phyloP scores from a whole-genome alignment of 2,329 filamentous ascomycete species.

The Apiospora aurea region DNA sequence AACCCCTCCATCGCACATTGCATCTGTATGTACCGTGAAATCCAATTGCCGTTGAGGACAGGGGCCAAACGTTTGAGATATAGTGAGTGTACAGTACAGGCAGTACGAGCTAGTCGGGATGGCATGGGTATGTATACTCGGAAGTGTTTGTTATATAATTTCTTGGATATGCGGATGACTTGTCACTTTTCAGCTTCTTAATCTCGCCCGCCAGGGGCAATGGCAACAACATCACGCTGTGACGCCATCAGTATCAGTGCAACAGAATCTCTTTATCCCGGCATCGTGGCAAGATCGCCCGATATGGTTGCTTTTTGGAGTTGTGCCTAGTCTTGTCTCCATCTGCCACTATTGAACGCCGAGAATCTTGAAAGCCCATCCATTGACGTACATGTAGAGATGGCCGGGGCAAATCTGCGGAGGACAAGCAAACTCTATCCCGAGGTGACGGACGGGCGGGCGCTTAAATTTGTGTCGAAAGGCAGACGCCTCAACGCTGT shows the following conservation, averaged over 20 bases:
- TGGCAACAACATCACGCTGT: neutral
- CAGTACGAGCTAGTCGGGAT: neutral
- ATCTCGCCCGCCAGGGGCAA: neutral
- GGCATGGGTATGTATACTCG: neutral
- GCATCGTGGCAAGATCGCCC: neutral
- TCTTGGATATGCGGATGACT: neutral
- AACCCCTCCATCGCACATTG: neutral
- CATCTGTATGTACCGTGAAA: neutral
- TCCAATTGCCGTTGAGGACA: neutral
- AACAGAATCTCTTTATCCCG: neutral
- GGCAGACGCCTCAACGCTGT: neutral
- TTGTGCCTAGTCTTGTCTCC: neutral
- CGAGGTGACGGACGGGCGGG: neutral
- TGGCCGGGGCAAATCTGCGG: neutral
- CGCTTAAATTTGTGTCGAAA: neutral
- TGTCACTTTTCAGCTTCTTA: neutral
- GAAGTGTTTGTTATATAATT: neutral
- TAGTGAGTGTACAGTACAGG: neutral
- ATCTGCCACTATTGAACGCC: neutral
- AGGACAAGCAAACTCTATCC: neutral
- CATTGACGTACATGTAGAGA: neutral
- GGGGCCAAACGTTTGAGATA: slow-evolving; percentile 2
- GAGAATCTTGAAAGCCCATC: neutral
- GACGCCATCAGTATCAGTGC: neutral
- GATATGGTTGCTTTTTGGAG: neutral